Base-by-base conservation (phyloP, 2,329 filamentous ascomycete genomes). In the Fusarium citri region DNA sequence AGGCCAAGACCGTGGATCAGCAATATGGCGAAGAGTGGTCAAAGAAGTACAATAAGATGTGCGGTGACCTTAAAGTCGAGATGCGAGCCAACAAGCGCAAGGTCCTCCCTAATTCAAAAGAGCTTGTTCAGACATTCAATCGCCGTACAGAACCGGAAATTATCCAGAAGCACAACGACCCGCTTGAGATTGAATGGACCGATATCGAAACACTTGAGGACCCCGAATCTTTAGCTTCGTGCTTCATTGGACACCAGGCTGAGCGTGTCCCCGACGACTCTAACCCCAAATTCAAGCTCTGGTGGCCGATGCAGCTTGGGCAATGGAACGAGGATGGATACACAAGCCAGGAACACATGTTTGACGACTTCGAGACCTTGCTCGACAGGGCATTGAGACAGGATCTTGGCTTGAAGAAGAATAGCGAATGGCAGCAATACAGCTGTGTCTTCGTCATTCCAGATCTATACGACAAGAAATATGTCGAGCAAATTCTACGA, bases 381-480 rank as follows among this genome's bases (percentile, higher is more conserved):
- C 81, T 98, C 15, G 94, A 97, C 76, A 91, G 94, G 69, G 93
- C 94, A 3, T 91, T 99, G 74, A 91, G 91, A 69, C 89, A 88
- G n/a, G 94, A 98, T 76, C 85, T 98, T 11, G 93, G 92, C 2
- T 80, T 98, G 43, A 90, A 86, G 28, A 90, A 89, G 68, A 92
- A 92, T 75, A 92, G 91, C 74, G 90, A 95, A 54, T 97, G 94
- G 90, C 87, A 88, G 57, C 92, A 97, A 78, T 98, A 98, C 80
- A 96, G 93, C 75, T 98, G 94, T 74, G 94, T 98, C n/a, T 94
- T 98, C 76, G 91, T 99, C 68, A 97, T 99, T 48, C 96, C 96
- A 0, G 96, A 99, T 78, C 85, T 99, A 12, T 99, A 98, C 81
- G 96, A 99, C 82, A 97, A 97, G 79, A 89, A 89, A 53, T 97